These are phyloP conservation scores for Ricinus communis DNA, from an alignment of 345 rosid species.

Conservation along the genomic window DNA sequence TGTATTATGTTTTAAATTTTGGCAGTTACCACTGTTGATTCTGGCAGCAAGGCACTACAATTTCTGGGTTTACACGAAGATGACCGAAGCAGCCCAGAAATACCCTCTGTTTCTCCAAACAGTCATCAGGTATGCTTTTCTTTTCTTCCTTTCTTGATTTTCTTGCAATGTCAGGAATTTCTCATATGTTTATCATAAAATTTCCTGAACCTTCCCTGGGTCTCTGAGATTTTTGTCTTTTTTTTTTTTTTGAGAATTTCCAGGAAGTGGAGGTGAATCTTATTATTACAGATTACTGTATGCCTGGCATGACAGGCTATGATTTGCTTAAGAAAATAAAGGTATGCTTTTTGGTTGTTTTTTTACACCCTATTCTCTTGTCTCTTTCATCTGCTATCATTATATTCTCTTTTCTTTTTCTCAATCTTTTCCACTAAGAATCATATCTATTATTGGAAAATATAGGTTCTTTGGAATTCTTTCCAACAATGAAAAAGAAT, in stretches of 20 bases:
- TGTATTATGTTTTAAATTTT: no score
- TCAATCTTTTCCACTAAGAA: background rate
- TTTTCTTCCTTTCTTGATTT: background rate
- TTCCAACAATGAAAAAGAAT: background rate
- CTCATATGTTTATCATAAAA: background rate
- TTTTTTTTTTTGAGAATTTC: background rate
- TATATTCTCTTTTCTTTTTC: conserved; percentile 22
- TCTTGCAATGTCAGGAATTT: conserved; percentile 3
- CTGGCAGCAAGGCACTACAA: conserved; percentile 66
- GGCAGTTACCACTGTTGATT: conserved; percentile 75
- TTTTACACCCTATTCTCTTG: background rate
- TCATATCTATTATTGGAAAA: conserved; percentile 25
- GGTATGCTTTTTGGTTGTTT: conserved; percentile 32
- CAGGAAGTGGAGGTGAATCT: conserved; percentile 63
- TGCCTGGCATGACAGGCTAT: conserved; percentile 91
- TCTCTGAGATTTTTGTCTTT: conserved; percentile 15
- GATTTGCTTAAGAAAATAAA: conserved; percentile 76
- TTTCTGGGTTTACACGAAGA: conserved; percentile 59
- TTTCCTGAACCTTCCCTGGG: background rate
- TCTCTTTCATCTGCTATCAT: conserved; percentile 16
- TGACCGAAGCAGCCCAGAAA: conserved; percentile 26
- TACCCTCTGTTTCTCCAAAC: conserved; percentile 33
- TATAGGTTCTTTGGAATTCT: background rate
- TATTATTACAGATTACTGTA: conserved; percentile 72
- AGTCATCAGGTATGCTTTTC: conserved; percentile 34